Evolutionary conservation across 805 yeast species (phyloP).

Genomic region (Lipomyces spencermartinsiae): DNA sequence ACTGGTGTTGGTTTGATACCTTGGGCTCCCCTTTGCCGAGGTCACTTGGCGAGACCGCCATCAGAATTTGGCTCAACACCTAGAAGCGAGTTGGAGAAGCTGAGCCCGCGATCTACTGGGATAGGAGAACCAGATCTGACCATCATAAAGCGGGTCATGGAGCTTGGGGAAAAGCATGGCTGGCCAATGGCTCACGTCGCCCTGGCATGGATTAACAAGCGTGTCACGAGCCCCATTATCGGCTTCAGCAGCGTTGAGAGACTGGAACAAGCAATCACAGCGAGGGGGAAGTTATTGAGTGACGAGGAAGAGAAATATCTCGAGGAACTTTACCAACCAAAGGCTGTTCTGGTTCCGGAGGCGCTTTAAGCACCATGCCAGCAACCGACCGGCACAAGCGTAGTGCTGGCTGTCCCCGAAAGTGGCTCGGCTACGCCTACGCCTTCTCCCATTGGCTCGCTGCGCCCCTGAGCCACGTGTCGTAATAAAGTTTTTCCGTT

Average conservation of each 20-base stretch:
- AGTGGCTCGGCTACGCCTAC: too few relatives aligned
- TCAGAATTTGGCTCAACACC: neutral
- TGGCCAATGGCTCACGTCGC: slow-evolving; percentile 61
- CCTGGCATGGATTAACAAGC: slow-evolving; percentile 58
- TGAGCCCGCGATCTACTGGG: too few relatives aligned
- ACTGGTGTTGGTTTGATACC: slow-evolving; percentile 63
- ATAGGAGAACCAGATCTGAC: too few relatives aligned
- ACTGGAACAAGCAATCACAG: slow-evolving; percentile 58
- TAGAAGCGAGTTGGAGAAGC: too few relatives aligned
- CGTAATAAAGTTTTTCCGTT: too few relatives aligned
- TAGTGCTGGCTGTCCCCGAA: too few relatives aligned
- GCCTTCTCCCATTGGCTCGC: too few relatives aligned
- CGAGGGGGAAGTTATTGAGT: slow-evolving; percentile 51
- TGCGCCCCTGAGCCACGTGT: too few relatives aligned
- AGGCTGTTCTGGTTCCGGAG: slow-evolving; percentile 14
- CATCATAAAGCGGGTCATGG: slow-evolving; percentile 55
- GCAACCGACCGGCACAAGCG: too few relatives aligned
- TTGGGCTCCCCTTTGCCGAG: slow-evolving; percentile 52
- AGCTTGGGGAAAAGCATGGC: slow-evolving; percentile 54
- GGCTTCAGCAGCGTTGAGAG: slow-evolving; percentile 58
- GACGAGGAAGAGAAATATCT: slow-evolving; percentile 44
- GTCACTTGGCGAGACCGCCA: slow-evolving; percentile 58
- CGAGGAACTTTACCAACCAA: slow-evolving; percentile 45
- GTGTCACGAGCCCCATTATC: slow-evolving; percentile 61
- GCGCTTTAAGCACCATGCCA: neutral